Evolutionary conservation across 2,329 filamentous ascomycete species (phyloP).

Genomic region (Cryphonectria radicalis): DNA sequence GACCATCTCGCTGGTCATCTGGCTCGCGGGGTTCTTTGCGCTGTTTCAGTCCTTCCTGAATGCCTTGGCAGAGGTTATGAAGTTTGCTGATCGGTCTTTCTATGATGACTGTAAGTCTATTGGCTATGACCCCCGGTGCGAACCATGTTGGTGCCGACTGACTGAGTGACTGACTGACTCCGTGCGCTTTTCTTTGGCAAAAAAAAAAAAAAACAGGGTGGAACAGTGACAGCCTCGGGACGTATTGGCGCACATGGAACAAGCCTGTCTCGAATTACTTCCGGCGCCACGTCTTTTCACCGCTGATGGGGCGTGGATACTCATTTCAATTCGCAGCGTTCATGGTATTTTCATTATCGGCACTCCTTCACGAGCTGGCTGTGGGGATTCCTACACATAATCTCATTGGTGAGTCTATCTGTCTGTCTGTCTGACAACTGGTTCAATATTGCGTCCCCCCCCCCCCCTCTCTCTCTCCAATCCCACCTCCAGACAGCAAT

Average conservation of each 20-base stretch:
- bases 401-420: slow-evolving; percentile 68
- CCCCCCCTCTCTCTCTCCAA: background rate
- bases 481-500: background rate
- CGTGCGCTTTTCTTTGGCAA: background rate
- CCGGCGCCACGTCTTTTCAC: slow-evolving; percentile 90
- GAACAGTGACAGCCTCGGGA: slow-evolving; percentile 85
- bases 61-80: slow-evolving; percentile 84
- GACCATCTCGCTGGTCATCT: slow-evolving; percentile 93
- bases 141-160: background rate
- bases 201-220: slow-evolving; percentile 56
- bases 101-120: slow-evolving; percentile 75
- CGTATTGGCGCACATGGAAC: slow-evolving; percentile 97
- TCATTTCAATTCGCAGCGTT: slow-evolving; percentile 71
- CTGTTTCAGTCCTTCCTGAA: slow-evolving; percentile 94
- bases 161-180: no score
- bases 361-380: slow-evolving; percentile 86
- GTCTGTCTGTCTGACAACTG: background rate
- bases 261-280: slow-evolving; percentile 97
- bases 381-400: slow-evolving; percentile 96
- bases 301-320: slow-evolving; percentile 83
- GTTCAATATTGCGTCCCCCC: background rate
- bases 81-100: slow-evolving; percentile 91
- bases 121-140: background rate
- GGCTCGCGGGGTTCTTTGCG: slow-evolving; percentile 97
- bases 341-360: slow-evolving; percentile 86